Evolutionary conservation across 2,329 filamentous ascomycete species (phyloP), one percentile per base, ranked within the genome.

Genomic region (Monosporascus sp.): DNA sequence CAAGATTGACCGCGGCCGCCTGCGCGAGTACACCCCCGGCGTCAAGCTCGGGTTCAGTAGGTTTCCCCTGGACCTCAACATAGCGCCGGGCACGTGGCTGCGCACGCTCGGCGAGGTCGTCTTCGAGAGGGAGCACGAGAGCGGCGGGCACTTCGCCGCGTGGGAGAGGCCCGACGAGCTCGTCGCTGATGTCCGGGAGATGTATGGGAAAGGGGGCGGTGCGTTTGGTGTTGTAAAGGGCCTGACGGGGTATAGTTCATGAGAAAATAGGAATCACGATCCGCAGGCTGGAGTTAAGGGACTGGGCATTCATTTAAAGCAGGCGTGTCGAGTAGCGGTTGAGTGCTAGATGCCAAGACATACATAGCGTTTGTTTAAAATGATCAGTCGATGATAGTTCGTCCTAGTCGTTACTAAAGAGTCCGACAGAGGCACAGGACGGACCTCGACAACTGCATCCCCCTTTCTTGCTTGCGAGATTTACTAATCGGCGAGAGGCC

Each of bases 131-230:
- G 60, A 67, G 6, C 75, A 82, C 48, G 65, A 73, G 1, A 70
- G 71, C 7, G 81, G 81, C 0, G 83, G 83, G 0, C 83, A 86
- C 63, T 86, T 86, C 61, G 82, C 81, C 2, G 78, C 83, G 0
- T 79, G 76, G 60, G 83, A 87, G 65, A 69, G 70, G 22, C 83
- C 83, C 0, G 71, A 80, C 22, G 67, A 72, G 5, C 67, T 86
- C 24, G 77, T 71, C 0, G 67, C 65, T 2, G 83, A 86, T 62
- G 55, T 86, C 51, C 71, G 71, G 56, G 70, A 70, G 6, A 85
- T 86, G 81, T 84, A 85, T 69, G 76, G 77, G 0, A 74, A 74
- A 54, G 69, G 68, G 0, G 78, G 77, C 1, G 75, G 75, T 6
- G 76, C 75, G 3, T 72, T 65, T 54, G 64, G 65, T 2, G 66